Conservation (phyloP, 225 moss, liverwort and hornwort genomes). For the Marchantia paleacea region DNA sequence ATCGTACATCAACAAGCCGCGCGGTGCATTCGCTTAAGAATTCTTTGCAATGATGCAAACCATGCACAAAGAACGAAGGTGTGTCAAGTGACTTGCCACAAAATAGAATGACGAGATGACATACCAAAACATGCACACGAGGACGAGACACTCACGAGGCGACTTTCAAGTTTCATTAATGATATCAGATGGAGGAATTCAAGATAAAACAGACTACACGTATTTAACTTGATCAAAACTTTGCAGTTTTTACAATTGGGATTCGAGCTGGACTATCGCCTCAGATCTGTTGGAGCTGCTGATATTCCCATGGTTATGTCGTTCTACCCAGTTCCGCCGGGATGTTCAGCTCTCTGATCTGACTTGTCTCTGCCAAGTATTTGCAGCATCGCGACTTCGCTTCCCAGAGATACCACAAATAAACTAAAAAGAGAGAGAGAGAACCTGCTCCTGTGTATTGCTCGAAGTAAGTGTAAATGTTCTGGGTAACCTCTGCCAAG, state of each 20-base stretch:
- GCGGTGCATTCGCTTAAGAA: too few species aligned
- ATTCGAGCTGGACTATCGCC: background rate
- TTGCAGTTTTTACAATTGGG: slow-evolving; percentile 12
- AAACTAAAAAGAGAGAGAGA: background rate
- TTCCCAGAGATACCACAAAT: background rate
- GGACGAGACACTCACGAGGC: too few species aligned
- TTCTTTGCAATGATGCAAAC: too few species aligned
- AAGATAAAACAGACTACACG: background rate
- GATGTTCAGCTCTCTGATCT: slow-evolving; percentile 1
- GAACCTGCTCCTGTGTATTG: background rate
- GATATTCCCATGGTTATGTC: slow-evolving; percentile 8
- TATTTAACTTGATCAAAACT: slow-evolving; percentile 13
- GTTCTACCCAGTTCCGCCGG: slow-evolving; percentile 12
- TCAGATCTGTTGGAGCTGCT: background rate
- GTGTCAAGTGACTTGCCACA: too few species aligned
- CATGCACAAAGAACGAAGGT: too few species aligned
- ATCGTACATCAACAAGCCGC: too few species aligned
- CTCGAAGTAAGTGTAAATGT: background rate
- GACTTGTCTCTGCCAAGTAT: slow-evolving; percentile 8
- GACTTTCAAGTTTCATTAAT: too few species aligned
- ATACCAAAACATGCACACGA: too few species aligned
- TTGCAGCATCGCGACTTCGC: background rate
- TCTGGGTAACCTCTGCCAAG: background rate
- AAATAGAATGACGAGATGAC: too few species aligned
- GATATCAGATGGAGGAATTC: background rate